These are phyloP conservation scores for Coprinellus micaceus DNA, from an alignment of 768 basidiomycete species.

Conservation along the genomic window DNA sequence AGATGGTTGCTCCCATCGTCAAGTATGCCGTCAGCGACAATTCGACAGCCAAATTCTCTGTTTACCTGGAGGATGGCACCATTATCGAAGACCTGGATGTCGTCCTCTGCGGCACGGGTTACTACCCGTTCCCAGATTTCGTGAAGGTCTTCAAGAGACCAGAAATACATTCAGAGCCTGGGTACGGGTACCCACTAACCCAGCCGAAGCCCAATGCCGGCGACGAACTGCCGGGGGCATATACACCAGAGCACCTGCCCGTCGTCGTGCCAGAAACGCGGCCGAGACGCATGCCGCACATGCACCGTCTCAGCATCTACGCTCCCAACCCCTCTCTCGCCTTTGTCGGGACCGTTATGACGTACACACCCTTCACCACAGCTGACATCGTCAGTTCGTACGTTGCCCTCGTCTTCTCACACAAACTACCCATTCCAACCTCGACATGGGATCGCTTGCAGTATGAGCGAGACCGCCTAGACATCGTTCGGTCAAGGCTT, in stretches of 20 bases:
- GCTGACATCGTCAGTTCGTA: conserved; percentile 49
- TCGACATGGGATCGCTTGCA: conserved; percentile 29
- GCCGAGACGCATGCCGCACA: conserved; percentile 39
- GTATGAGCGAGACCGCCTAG: conserved; percentile 36
- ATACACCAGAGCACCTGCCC: conserved; percentile 16
- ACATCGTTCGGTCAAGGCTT: conserved; percentile 19
- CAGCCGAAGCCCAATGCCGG: not conserved
- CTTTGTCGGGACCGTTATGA: conserved; percentile 41
- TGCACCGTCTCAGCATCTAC: conserved; percentile 45
- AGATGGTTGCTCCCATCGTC: conserved; percentile 38
- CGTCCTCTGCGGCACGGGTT: conserved; percentile 47
- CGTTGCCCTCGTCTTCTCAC: conserved; percentile 41
- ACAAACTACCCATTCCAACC: conserved; percentile 29
- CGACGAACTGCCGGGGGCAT: conserved; percentile 4
- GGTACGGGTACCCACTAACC: not conserved
- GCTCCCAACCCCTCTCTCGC: conserved; percentile 44
- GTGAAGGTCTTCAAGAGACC: conserved; percentile 29
- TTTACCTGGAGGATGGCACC: conserved; percentile 35
- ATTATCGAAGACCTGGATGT: conserved; percentile 37
- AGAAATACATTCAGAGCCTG: not conserved
- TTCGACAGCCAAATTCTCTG: conserved; percentile 25
- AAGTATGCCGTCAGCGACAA: conserved; percentile 23
- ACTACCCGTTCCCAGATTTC: conserved; percentile 38
- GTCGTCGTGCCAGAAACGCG: conserved; percentile 24
- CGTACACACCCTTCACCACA: conserved; percentile 46